These are phyloP conservation scores for Podospora conica DNA, from an alignment of 495 filamentous ascomycete genomes.

Conservation along the genomic window DNA sequence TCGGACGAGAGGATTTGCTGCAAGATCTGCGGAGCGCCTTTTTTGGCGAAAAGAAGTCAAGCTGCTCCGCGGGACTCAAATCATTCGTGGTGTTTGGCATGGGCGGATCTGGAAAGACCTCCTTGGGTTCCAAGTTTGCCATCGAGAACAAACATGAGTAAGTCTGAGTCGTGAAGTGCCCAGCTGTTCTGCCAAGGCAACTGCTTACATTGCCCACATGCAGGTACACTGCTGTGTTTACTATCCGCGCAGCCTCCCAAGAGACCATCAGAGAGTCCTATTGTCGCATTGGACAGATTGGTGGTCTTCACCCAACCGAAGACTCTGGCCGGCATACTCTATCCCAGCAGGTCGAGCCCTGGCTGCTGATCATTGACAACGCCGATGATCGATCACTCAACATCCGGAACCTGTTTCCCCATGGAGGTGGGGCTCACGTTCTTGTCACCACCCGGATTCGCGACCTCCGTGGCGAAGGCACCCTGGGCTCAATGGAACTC, in stretches of 20 bases:
- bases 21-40: background rate
- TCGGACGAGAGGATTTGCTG: slow-evolving; percentile 2
- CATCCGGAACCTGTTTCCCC: background rate
- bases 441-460: slow-evolving; percentile 6
- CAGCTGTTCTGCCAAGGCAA: background rate
- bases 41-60: background rate
- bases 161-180: too few relatives aligned
- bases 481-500: slow-evolving; percentile 2
- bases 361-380: slow-evolving; percentile 14
- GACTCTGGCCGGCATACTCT: slow-evolving; percentile 4
- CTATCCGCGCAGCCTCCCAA: slow-evolving; percentile 1
- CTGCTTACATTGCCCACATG: background rate
- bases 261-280: slow-evolving; percentile 11
- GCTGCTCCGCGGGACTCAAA: background rate
- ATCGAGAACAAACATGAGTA: slow-evolving; percentile 5
- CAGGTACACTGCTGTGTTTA: slow-evolving; percentile 10
- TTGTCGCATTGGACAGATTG: slow-evolving; percentile 2
- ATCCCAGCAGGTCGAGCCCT: slow-evolving; percentile 2
- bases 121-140: slow-evolving; percentile 10
- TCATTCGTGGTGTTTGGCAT: slow-evolving; percentile 11
- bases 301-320: slow-evolving; percentile 6
- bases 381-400: slow-evolving; percentile 5
- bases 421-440: background rate
- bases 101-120: slow-evolving; percentile 8
- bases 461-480: slow-evolving; percentile 2